Evolutionary conservation across 163 green algal genomes (phyloP).

Genomic region (Scenedesmus sp.): DNA sequence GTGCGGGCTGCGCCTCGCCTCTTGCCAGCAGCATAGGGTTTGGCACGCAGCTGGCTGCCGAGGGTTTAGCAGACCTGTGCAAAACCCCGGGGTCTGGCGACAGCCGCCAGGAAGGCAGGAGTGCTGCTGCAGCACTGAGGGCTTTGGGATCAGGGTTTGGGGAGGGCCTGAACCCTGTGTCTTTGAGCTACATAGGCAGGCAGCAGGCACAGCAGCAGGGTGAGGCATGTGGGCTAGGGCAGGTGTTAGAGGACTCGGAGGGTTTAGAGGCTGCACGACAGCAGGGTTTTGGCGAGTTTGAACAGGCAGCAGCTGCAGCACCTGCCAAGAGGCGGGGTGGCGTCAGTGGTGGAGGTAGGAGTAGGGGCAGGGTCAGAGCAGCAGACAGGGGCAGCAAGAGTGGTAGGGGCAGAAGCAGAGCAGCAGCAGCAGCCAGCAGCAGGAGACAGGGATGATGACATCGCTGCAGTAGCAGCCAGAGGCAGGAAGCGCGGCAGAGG

Average conservation of each 20-base stretch:
- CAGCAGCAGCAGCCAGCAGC: not conserved
- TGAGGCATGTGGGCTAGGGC: not conserved
- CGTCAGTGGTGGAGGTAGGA: not conserved
- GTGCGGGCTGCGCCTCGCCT: not conserved
- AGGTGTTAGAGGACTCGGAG: not conserved
- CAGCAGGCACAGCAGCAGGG: slow-evolving; percentile 19
- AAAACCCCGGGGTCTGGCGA: slow-evolving; percentile 12
- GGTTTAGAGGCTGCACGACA: not conserved
- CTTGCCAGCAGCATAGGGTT: slow-evolving; percentile 23
- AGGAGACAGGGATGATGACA: not conserved
- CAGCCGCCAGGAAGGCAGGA: not conserved
- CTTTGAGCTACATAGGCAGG: not conserved
- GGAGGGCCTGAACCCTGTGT: not conserved
- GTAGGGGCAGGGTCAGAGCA: not conserved
- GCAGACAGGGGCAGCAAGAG: not conserved
- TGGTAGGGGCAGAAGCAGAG: not conserved
- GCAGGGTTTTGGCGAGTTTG: not conserved
- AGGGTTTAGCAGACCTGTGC: slow-evolving; percentile 29
- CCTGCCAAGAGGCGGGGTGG: not conserved
- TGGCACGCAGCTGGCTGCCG: slow-evolving; percentile 19
- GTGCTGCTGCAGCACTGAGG: not conserved
- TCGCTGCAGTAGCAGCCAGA: not conserved
- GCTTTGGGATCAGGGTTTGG: not conserved
- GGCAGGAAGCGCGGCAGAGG: not conserved
- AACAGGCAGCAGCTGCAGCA: not conserved